Percentiles rank a stretch among this genome's conserved stretches.
Conservation (phyloP, 345 rosid species). For the Citropsis articulata region DNA sequence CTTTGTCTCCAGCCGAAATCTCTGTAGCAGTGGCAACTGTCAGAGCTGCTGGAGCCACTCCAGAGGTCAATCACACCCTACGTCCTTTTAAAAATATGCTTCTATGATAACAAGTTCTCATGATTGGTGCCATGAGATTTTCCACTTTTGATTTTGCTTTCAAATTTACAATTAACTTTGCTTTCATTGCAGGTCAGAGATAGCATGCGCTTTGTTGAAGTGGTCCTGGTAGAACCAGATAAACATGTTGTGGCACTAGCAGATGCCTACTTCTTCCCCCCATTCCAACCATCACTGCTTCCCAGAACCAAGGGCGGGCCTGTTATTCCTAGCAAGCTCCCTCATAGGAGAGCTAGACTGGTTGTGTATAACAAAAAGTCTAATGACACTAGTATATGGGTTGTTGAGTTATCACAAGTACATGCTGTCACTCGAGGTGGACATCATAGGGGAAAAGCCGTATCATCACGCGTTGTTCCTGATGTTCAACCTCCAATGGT, state of each 20-base stretch:
- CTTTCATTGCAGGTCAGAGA: conserved; percentile 67
- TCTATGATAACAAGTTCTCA: not conserved
- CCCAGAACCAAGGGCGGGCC: conserved; percentile 86
- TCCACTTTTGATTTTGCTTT: not conserved
- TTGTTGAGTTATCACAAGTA: conserved; percentile 82
- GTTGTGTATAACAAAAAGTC: conserved; percentile 79
- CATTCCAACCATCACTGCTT: conserved; percentile 86
- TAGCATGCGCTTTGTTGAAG: conserved; percentile 88
- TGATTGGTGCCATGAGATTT: not conserved
- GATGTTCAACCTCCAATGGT: conserved; percentile 98
- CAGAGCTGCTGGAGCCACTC: conserved; percentile 88
- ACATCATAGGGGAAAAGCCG: conserved; percentile 88
- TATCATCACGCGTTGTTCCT: conserved; percentile 66
- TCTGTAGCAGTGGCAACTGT: conserved; percentile 91
- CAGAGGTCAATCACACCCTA: conserved; percentile 53
- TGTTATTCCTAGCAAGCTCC: conserved; percentile 78
- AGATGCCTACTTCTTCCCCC: conserved; percentile 93
- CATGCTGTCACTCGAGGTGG: conserved; percentile 94
- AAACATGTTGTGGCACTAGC: conserved; percentile 82
- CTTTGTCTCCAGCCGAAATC: conserved; percentile 84
- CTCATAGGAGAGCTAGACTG: conserved; percentile 83
- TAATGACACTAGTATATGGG: conserved; percentile 81
- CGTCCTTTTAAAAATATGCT: not conserved
- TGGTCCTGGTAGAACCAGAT: conserved; percentile 78
- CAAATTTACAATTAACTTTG: conserved; percentile 13